phyloP scores from a whole-genome alignment of 768 basidiomycete genomes.

The Lentinula edodes region DNA sequence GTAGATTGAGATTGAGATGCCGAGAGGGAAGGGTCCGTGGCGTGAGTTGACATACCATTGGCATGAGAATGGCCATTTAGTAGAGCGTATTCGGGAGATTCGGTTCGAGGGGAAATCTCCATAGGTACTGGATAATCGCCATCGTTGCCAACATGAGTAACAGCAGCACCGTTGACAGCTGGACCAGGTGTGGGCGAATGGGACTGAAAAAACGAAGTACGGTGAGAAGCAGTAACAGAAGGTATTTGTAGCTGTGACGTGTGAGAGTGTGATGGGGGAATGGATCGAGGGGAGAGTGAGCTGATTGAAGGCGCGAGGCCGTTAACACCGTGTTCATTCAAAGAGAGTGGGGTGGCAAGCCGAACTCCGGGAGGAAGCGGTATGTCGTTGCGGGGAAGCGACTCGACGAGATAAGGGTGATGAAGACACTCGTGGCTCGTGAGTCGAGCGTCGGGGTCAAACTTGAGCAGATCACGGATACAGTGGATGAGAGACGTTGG shows the following conservation, averaged over 20 bases:
- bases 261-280: constrained; percentile 44
- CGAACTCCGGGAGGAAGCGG: constrained; percentile 53
- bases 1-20: neutral
- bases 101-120: constrained; percentile 51
- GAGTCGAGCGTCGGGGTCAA: constrained; percentile 83
- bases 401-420: constrained; percentile 86
- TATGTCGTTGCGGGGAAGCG: constrained; percentile 58
- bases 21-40: constrained; percentile 24
- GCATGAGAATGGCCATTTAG: constrained; percentile 39
- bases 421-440: constrained; percentile 85
- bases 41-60: constrained; percentile 49
- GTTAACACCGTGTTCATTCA: constrained; percentile 30
- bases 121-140: constrained; percentile 47
- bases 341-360: constrained; percentile 28
- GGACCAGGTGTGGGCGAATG: constrained; percentile 7
- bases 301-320: constrained; percentile 28
- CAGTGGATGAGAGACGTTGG: constrained; percentile 84
- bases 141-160: constrained; percentile 13
- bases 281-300: constrained; percentile 21
- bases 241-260: constrained; percentile 36
- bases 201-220: constrained; percentile 42
- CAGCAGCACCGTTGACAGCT: neutral
- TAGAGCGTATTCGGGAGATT: constrained; percentile 35
- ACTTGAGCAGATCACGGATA: constrained; percentile 86
- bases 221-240: constrained; percentile 46